These are phyloP conservation scores for Podospora appendiculata DNA, from an alignment of 495 filamentous ascomycete species.

Conservation along the genomic window DNA sequence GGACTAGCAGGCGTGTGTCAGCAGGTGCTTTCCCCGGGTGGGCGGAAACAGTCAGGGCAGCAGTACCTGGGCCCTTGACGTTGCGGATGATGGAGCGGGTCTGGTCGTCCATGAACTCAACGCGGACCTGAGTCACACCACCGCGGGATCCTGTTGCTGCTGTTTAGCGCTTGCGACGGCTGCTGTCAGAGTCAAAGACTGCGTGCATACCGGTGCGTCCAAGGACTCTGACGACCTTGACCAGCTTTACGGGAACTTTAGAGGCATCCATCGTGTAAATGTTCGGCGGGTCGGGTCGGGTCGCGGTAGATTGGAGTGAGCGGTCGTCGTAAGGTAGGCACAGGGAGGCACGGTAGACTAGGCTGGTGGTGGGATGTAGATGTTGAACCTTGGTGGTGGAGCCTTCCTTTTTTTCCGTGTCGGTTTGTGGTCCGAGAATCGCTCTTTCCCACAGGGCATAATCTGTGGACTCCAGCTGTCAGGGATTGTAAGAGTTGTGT, in stretches of 20 bases:
- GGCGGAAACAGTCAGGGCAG: not conserved
- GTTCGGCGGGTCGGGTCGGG: slow-evolving; percentile 22
- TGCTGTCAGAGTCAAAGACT: too few species aligned
- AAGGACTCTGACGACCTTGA: slow-evolving; percentile 97
- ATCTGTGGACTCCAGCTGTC: too few species aligned
- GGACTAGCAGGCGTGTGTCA: slow-evolving; percentile 42
- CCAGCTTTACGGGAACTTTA: slow-evolving; percentile 97
- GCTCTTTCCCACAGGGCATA: too few species aligned
- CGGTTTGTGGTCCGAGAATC: too few species aligned
- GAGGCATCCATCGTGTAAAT: slow-evolving; percentile 63
- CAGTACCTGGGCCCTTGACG: slow-evolving; percentile 77
- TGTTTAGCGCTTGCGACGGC: too few species aligned
- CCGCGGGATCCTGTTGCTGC: slow-evolving; percentile 70
- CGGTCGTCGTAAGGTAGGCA: not conserved
- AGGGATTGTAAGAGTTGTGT: too few species aligned
- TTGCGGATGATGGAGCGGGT: slow-evolving; percentile 94
- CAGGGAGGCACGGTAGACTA: too few species aligned
- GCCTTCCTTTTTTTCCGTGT: too few species aligned
- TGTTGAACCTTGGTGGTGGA: too few species aligned
- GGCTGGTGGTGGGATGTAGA: not conserved
- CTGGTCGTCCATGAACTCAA: slow-evolving; percentile 98
- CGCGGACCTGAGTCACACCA: slow-evolving; percentile 97
- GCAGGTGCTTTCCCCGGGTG: too few species aligned
- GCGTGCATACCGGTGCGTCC: slow-evolving; percentile 75
- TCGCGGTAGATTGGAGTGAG: slow-evolving; percentile 11